Percentiles rank a stretch among this genome's conserved stretches.
These are phyloP conservation scores for Liriodendron chinense DNA, from an alignment of 164 flowering plant genomes.

Conservation along the genomic window DNA sequence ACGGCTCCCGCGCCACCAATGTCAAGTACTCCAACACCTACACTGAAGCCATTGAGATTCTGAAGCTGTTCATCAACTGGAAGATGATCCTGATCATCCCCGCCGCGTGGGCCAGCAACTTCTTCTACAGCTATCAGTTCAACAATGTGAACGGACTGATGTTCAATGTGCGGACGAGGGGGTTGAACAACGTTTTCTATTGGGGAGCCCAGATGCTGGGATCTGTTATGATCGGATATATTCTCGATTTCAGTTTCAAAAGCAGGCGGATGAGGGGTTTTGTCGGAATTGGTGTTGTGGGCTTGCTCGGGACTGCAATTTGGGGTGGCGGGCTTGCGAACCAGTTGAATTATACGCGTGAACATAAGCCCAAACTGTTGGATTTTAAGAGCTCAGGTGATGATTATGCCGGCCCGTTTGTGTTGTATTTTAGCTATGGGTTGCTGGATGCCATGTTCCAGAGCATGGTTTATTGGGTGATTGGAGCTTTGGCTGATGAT, in stretches of 20 bases:
- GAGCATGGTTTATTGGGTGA: slow-evolving; percentile 89
- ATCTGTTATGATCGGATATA: slow-evolving; percentile 64
- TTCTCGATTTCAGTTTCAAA: slow-evolving; percentile 74
- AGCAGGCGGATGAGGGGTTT: slow-evolving; percentile 74
- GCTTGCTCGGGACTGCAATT: slow-evolving; percentile 55
- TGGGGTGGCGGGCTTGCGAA: slow-evolving; percentile 92
- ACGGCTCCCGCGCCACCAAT: slow-evolving; percentile 56
- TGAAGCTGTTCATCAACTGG: slow-evolving; percentile 76
- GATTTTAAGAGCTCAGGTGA: slow-evolving; percentile 75
- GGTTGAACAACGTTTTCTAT: slow-evolving; percentile 86
- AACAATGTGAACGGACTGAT: slow-evolving; percentile 71
- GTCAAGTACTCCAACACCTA: slow-evolving; percentile 58
- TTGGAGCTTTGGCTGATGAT: slow-evolving; percentile 86
- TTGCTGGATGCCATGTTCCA: slow-evolving; percentile 93
- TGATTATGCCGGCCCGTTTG: slow-evolving; percentile 75
- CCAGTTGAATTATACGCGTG: slow-evolving; percentile 49
- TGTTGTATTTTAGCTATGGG: slow-evolving; percentile 79
- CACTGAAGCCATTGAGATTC: slow-evolving; percentile 50
- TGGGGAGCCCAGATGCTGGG: slow-evolving; percentile 99
- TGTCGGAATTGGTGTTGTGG: slow-evolving; percentile 60
- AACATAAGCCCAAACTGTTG: slow-evolving; percentile 32
- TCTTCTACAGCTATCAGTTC: slow-evolving; percentile 88
- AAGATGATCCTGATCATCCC: slow-evolving; percentile 77
- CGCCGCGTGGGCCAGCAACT: slow-evolving; percentile 90
- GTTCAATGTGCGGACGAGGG: slow-evolving; percentile 82